Percentiles rank a stretch among this genome's conserved stretches.
phyloP scores from a whole-genome alignment of 345 rosid genomes.

The Moricandia moricandioides region DNA sequence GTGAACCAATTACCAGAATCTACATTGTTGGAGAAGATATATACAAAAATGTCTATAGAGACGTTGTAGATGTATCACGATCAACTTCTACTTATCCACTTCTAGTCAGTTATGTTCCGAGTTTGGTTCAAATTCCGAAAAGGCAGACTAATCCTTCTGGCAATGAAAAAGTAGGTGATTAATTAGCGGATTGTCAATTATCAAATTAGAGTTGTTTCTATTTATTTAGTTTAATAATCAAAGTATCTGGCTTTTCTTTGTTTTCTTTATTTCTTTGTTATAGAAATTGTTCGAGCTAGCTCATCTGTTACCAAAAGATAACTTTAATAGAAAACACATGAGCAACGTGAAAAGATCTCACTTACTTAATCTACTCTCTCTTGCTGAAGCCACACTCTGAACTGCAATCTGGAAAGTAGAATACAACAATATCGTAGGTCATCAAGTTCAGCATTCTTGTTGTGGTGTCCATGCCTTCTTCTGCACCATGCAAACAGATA shows the following conservation, averaged over 20 bases:
- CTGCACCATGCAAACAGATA: not conserved
- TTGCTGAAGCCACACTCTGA: too few relatives aligned
- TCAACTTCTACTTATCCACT: not conserved
- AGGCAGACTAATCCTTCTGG: not conserved
- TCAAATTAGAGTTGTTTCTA: not conserved
- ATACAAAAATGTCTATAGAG: not conserved
- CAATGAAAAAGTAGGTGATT: not conserved
- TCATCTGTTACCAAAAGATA: not conserved
- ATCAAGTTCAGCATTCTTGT: not conserved
- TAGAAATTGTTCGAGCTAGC: not conserved
- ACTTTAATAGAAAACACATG: too few relatives aligned
- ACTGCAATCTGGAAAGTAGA: too few relatives aligned
- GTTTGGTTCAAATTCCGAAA: conserved; percentile 1
- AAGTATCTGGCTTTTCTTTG: not conserved
- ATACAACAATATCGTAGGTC: not conserved
- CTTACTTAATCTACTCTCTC: too few relatives aligned
- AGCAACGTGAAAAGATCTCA: too few relatives aligned
- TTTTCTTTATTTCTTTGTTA: not conserved
- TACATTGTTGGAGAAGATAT: not conserved
- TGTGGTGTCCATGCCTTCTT: not conserved
- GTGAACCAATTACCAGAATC: not conserved
- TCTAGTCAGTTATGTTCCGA: not conserved
- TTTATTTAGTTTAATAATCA: not conserved
- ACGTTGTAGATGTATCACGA: not conserved
- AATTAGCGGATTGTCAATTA: not conserved